Base-by-base conservation (phyloP, 2,329 filamentous ascomycete genomes). In the Fusarium lateritium region DNA sequence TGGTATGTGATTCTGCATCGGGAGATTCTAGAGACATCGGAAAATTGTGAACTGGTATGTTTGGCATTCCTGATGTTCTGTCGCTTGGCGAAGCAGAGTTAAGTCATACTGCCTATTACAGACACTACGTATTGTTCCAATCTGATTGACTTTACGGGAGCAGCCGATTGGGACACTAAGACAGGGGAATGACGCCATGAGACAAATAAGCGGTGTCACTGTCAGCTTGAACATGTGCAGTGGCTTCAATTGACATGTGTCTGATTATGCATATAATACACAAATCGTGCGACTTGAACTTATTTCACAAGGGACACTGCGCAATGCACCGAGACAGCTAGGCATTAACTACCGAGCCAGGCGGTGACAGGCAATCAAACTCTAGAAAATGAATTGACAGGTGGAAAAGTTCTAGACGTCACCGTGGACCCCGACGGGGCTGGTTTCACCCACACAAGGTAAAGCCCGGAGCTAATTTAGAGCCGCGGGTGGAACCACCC, bases 341-440 rank as follows among this genome's bases (percentile, higher is more conserved):
- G 64, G 49, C 50, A 63, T 31, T 34, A 57, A 36, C n/a, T 57
- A 26, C 58, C 59, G 38, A 40, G 57, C 49, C 60, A 33, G 36
- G 52, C 43, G 42, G 49, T 57, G 28, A 40, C 21, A 10, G 43
- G 28, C 21, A n/a, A 19, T n/a, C 45, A 53, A 36, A 40, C 28
- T 47, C 33, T 46, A 40, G 51, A 24, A 34, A 10, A 31, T 31
- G 28, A 53, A 19, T 55, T 17, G 15, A 19, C 34, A 62, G 17
- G 19, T 33, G 22, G 19, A 45, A 51, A 26, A 59, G 58, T 43
- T 10, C 43, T 21, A 6, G 28, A 40, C 60, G 59, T 62, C 59
- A 63, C 39, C 50, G 50, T 44, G 43, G 36, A 31, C 50, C 26
- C 58, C 58, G 58, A 64, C 33, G 28, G n/a, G 38, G 53, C 38